Conservation (phyloP, 768 basidiomycete genomes). For the Tulasnella sp. region DNA sequence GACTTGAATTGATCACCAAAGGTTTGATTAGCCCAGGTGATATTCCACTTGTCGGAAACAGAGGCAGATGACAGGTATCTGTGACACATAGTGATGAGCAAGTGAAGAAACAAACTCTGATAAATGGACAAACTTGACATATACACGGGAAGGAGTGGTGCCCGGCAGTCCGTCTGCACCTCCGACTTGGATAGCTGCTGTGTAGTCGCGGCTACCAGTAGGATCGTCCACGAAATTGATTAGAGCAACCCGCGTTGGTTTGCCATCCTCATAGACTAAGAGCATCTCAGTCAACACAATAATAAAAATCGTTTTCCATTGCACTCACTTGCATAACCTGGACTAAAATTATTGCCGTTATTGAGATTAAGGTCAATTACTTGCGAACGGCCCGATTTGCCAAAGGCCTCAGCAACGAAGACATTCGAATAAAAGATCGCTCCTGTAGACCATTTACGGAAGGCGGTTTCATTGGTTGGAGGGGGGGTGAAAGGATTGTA, state of each 20-base stretch:
- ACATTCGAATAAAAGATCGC: conserved; percentile 4
- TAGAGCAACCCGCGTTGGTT: conserved; percentile 1
- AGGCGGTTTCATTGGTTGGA: conserved; percentile 3
- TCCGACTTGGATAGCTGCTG: conserved; percentile 9
- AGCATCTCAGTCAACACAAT: not conserved
- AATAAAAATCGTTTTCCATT: not conserved
- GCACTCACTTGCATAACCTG: conserved; percentile 8
- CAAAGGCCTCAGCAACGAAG: conserved; percentile 4
- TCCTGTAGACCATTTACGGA: not conserved
- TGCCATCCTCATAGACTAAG: conserved; percentile 7
- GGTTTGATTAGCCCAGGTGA: conserved; percentile 16
- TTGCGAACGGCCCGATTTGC: not conserved
- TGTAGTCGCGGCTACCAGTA: conserved; percentile 6
- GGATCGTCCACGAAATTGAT: conserved; percentile 12
- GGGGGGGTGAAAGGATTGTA: conserved; percentile 9
- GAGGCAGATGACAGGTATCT: conserved; percentile 7
- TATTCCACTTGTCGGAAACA: conserved; percentile 13
- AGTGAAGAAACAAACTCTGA: no score
- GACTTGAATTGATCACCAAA: conserved; percentile 7
- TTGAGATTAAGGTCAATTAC: conserved; percentile 1
- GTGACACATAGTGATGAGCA: no score
- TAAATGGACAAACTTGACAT: no score
- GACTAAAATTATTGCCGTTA: not conserved
- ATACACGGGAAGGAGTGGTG: conserved; percentile 1
- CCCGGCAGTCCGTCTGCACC: conserved; percentile 1